These are phyloP conservation scores for Gaultheria prostrata DNA, from an alignment of 148 eudicot species.

Conservation along the genomic window DNA sequence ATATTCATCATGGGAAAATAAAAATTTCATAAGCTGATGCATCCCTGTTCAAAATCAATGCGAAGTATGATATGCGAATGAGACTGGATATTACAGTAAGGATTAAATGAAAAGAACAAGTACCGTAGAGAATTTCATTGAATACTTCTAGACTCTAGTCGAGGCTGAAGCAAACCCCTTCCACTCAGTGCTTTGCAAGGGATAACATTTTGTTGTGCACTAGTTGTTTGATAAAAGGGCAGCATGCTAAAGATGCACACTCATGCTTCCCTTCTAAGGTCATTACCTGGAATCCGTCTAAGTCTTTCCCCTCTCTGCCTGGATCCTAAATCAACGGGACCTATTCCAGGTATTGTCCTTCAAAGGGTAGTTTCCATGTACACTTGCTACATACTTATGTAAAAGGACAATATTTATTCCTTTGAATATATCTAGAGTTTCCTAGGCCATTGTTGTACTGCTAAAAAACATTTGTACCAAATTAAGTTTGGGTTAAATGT, in stretches of 20 bases:
- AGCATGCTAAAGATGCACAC: background rate
- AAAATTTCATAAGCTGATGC: background rate
- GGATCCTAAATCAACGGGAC: background rate
- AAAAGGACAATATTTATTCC: background rate
- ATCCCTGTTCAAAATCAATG: background rate
- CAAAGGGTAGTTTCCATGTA: background rate
- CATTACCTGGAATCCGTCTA: background rate
- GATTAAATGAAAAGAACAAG: background rate
- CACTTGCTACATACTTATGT: background rate
- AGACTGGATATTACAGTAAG: background rate
- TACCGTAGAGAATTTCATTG: background rate
- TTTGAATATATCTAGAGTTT: background rate
- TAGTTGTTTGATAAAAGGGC: background rate
- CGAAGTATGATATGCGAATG: too few species aligned
- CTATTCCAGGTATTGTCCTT: background rate
- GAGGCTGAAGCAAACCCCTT: constrained; percentile 5
- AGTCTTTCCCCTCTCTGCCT: background rate
- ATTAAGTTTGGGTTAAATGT: background rate
- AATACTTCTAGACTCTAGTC: background rate
- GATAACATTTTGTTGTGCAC: background rate
- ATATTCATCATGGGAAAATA: background rate
- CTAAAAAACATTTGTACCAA: background rate
- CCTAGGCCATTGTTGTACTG: background rate
- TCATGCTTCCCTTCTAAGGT: constrained; percentile 6
- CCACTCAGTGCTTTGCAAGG: background rate